Evolutionary conservation across 257 asterid genomes (phyloP), one percentile per base, ranked within the genome.

Genomic region (Coffea canephora): DNA sequence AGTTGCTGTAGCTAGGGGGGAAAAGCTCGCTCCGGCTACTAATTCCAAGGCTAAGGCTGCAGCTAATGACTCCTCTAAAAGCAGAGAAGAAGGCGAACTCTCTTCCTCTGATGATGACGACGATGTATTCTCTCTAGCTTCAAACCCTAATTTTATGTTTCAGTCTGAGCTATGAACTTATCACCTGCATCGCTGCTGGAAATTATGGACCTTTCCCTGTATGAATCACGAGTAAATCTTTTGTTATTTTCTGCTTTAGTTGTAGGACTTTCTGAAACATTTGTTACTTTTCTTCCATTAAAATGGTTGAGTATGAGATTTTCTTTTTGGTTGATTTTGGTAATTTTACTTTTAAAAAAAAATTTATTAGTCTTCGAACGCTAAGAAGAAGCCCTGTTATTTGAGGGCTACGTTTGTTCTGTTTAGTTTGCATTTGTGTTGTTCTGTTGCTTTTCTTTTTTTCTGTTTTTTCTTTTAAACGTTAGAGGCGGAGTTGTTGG

Each of bases 61-160:
- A 11, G 73, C 27, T 18, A 48, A 48, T 16, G 36, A 67, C 31
- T 64, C 81, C 43, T 72, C 79, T 7, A 76, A 69, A 64, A 83
- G 82, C 80, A 87, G 80, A 71, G 90, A 85, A 78, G 90, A 87
- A 87, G 90, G 90, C 79, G 89, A 87, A 70, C 81, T 87, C 6
- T 85, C 87, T 75, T 68, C 87, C 45, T 77, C 76, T 31, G 87
- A 72, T 4, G 43, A 39, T 4, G 43, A 72, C 61, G 87, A 77
- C 23, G 82, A 79, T 15, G 85, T 76, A 41, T 41, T 80, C 39
- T 7, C 46, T 39, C 19, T 73, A 1, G n/a, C 11, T 73, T 23
- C 65, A 9, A 13, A 10, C 65, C 74, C 74, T 70, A 45, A 76
- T 78, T 80, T 50, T 11, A 10, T 71, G 62, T 21, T 34, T 72